Evolutionary conservation across 2,329 filamentous ascomycete species (phyloP), one percentile per base, ranked within the genome.

Genomic region (Cladophialophora exuberans): DNA sequence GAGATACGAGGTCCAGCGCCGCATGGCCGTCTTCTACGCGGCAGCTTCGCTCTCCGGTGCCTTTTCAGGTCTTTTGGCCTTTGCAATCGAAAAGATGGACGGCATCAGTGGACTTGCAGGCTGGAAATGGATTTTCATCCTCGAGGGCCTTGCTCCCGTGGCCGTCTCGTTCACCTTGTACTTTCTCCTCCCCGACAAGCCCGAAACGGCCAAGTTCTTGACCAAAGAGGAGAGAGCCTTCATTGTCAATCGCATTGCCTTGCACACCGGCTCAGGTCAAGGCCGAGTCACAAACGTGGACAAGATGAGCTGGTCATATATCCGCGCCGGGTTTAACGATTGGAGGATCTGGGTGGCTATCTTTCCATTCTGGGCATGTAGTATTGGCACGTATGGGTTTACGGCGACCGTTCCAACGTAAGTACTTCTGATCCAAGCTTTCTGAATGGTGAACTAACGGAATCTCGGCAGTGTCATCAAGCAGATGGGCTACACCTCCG

Each of bases 141-240:
- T 82, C 2, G 79, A 83, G 61, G 80, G 80, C 1, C 58, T 77
- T 1, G 54, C 71, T 1, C 76, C 76, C 3, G 77, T 83, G 0
- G 36, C 83, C 0, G 74, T 84, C 0, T 74, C 80, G 0, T 51
- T 78, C 10, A 67, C 67, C 6, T 72, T 79, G 7, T 81, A 82
- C 67, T 82, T 77, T 66, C 84, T 87, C 67, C 81, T 88, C n/a
- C 77, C 85, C 49, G 86, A 88, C 68, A 91, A 90, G 71, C 87
- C 87, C 2, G 87, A 90, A 70, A 81, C 89, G 50, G 83, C 82
- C 23, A 85, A 81, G 63, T 93, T 88, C 86, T 77, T 93, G 52
- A 80, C 73, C 6, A 76, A 83, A 13, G 84, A 89, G 17, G 88
- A 93, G 71, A 75, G 84, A 1, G 71, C 75, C 0, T 83, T 80